Evolutionary conservation across 129 eudicot genomes (phyloP).

Genomic region (Calendula officinalis): DNA sequence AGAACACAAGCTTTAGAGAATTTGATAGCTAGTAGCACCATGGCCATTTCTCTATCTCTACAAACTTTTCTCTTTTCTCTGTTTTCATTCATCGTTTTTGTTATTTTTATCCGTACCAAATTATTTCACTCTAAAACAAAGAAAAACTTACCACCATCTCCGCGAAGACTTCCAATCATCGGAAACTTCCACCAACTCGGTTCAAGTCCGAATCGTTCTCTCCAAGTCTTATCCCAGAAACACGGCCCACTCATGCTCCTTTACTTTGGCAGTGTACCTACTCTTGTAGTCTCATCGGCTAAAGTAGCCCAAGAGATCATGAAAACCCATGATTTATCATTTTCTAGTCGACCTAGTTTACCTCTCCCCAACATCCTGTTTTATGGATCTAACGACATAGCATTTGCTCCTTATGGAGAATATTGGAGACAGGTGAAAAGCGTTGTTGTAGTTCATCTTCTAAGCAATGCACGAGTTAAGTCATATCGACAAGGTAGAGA

Average conservation of each 20-base stretch:
- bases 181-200: constrained; percentile 39
- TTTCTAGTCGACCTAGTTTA: constrained; percentile 18
- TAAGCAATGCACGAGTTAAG: not conserved
- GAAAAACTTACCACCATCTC: constrained; percentile 11
- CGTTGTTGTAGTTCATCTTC: not conserved
- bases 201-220: constrained; percentile 17
- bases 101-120: no score
- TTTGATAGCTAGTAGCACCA: no score
- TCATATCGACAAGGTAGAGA: constrained; percentile 5
- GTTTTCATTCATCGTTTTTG: no score
- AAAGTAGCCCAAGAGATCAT: not conserved
- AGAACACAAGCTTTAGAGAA: no score
- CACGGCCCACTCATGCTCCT: constrained; percentile 30
- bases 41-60: no score
- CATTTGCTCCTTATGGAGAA: not conserved
- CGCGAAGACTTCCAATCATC: constrained; percentile 29
- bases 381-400: constrained; percentile 11
- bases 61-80: no score
- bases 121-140: no score
- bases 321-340: constrained; percentile 28
- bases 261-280: constrained; percentile 27
- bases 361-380: not conserved
- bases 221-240: constrained; percentile 3
- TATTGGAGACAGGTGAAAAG: constrained; percentile 21
- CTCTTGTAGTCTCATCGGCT: no score